Base-by-base conservation (phyloP, 768 basidiomycete species). In the Rhizopogon sp. region DNA sequence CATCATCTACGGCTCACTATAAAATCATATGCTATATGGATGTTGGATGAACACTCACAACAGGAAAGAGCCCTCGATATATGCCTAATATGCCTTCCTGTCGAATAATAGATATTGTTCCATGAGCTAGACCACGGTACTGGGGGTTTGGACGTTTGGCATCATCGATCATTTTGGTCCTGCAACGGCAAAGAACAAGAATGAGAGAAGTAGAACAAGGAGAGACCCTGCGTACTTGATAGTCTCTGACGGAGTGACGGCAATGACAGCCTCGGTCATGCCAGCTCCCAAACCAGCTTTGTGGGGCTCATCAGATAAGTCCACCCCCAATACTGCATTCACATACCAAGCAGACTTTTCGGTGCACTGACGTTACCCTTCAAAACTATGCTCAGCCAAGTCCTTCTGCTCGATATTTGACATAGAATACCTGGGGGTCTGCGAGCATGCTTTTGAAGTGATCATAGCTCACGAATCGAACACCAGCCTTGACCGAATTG, bases 151-250 rank as follows among this genome's bases (percentile, higher is more conserved):
- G 81, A 17, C 85, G 83, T 67, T 93, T 92, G 2, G 92, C 84
- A 62, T 98, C 97, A 64, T 94, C 94, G 55, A 99, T 95, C 54
- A 98, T 81, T 67, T 99, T 99, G 22, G 97, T 99, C 68, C 96
- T 98, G 59, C 14, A 39, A 43, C n/a, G 28, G 11, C 17, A 20
- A 17, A 33, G 9, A 16, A n/a, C 9, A 22, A 31, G 56, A 28
- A 31, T 52, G 8, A 40, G 3, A 42, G 5, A 6, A 16, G 9
- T 5, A 16, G 14, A 8, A 16, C 6, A 20, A 16, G 10, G 5
- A 29, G 9, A 29, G 7, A 13, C 3, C 2, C 40, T 1, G 71
- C 89, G 41, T 46, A 95, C 96, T 99, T 99, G 77, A 98, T 97
- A 0, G 96, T 98, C 70, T 99, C 96, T 11, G 92, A 94, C 3